Evolutionary conservation across 2,329 filamentous ascomycete species (phyloP).

Genomic region (Decorospora gaudefroyi): DNA sequence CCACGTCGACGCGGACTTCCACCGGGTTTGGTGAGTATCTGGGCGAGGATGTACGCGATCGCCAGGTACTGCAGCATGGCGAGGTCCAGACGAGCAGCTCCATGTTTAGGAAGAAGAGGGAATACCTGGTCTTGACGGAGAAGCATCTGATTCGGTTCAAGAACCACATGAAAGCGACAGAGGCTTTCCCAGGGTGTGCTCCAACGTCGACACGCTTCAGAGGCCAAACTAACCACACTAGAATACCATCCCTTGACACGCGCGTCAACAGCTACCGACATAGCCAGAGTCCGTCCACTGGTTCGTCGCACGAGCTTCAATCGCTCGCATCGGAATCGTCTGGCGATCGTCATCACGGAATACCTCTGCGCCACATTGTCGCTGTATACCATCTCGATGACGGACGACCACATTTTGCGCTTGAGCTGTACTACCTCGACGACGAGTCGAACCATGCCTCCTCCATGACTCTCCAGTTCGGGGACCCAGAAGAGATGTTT

Average conservation of each 20-base stretch:
- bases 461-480: conserved; percentile 66
- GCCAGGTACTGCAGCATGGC: conserved; percentile 65
- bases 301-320: conserved; percentile 65
- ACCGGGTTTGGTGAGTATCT: conserved; percentile 46
- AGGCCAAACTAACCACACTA: conserved; percentile 25
- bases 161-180: conserved; percentile 66
- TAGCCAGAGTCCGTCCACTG: conserved; percentile 61
- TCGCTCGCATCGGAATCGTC: conserved; percentile 55
- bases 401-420: conserved; percentile 66
- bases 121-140: conserved; percentile 73
- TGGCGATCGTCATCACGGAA: conserved; percentile 60
- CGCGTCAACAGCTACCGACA: conserved; percentile 57
- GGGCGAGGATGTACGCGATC: conserved; percentile 45
- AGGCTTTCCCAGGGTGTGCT: conserved; percentile 59
- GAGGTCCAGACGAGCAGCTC: conserved; percentile 71
- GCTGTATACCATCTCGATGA: conserved; percentile 70
- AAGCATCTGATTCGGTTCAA: conserved; percentile 71
- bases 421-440: conserved; percentile 70
- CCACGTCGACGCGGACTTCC: conserved; percentile 56
- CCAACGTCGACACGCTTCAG: neutral
- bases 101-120: conserved; percentile 73
- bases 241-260: conserved; percentile 40
- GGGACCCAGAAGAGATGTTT: conserved; percentile 67
- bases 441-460: conserved; percentile 65
- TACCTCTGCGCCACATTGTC: conserved; percentile 68